Evolutionary conservation across 768 basidiomycete genomes (phyloP).

Genomic region (Leccinum olivaceopallidum): DNA sequence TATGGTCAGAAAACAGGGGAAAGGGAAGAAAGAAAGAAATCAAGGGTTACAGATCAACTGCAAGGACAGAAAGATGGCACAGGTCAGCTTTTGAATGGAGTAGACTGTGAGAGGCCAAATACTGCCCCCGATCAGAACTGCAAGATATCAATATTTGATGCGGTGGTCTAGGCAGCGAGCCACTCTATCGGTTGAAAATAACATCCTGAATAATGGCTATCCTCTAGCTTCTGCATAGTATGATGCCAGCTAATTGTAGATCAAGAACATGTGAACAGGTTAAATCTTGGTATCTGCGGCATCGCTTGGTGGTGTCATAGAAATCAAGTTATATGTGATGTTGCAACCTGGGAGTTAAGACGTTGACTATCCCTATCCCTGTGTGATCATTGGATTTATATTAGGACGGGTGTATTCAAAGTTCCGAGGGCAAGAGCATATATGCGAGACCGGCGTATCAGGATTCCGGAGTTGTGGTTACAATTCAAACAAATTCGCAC

Average conservation of each 20-base stretch:
- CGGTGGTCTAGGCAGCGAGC: not conserved
- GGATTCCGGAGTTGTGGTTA: not conserved
- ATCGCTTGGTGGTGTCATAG: not conserved
- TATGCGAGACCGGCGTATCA: not conserved
- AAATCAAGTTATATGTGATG: not conserved
- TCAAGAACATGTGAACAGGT: not conserved
- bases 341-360: not conserved
- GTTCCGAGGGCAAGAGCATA: not conserved
- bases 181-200: not conserved
- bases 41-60: constrained; percentile 23
- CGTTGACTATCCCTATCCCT: not conserved
- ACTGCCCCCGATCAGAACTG: constrained; percentile 10
- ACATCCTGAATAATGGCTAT: not conserved
- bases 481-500: not conserved
- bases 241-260: not conserved
- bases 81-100: constrained; percentile 16
- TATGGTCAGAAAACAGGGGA: constrained; percentile 1
- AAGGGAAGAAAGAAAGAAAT: not conserved
- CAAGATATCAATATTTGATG: not conserved
- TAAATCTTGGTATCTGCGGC: not conserved
- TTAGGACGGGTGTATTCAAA: not conserved
- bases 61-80: not conserved
- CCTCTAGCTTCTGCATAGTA: not conserved
- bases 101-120: not conserved
- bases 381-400: not conserved